Evolutionary conservation across 768 basidiomycete species (phyloP).

Genomic region (Ramaria rubella): DNA sequence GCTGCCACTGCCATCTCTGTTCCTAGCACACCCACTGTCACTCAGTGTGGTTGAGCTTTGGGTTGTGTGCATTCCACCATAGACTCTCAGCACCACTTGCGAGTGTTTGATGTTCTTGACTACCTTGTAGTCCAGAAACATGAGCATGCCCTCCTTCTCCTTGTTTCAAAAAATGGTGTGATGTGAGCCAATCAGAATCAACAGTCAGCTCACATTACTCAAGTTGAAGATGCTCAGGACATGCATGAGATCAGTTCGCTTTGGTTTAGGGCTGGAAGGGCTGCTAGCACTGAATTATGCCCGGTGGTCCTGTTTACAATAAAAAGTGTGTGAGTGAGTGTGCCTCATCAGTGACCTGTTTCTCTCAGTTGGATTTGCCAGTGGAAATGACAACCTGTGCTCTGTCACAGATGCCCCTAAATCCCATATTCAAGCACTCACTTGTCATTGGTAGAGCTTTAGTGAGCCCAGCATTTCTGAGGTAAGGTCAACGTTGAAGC

Average conservation of each 20-base stretch:
- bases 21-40: too few species aligned
- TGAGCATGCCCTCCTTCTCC: constrained; percentile 68
- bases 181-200: constrained; percentile 82
- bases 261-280: constrained; percentile 23
- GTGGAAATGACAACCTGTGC: constrained; percentile 80
- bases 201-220: constrained; percentile 47
- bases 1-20: too few species aligned
- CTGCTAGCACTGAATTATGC: constrained; percentile 18
- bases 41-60: constrained; percentile 45
- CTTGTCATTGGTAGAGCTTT: constrained; percentile 79
- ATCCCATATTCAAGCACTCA: constrained; percentile 22
- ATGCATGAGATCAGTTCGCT: constrained; percentile 18
- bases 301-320: constrained; percentile 21
- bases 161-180: constrained; percentile 58
- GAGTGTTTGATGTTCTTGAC: constrained; percentile 66
- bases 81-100: constrained; percentile 58
- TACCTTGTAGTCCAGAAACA: constrained; percentile 90
- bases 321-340: constrained; percentile 62
- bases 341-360: constrained; percentile 65
- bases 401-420: constrained; percentile 4
- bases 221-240: constrained; percentile 53
- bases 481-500: constrained; percentile 73
- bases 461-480: constrained; percentile 80
- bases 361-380: constrained; percentile 83
- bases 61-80: constrained; percentile 58